phyloP scores from a whole-genome alignment of 441 rosid genomes.

The Melastoma candidum region DNA sequence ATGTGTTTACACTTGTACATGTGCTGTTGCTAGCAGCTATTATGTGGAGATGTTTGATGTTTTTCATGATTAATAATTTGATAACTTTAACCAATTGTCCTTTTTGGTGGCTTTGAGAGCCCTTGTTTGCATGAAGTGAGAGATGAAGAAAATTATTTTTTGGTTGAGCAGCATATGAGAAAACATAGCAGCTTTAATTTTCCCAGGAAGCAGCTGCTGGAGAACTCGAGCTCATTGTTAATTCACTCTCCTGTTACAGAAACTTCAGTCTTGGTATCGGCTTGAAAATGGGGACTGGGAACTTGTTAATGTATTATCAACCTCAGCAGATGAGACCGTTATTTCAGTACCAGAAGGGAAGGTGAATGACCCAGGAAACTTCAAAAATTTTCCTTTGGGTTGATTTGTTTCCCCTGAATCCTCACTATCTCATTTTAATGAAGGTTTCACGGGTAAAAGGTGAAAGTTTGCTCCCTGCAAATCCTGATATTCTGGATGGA shows the following conservation, averaged over 20 bases:
- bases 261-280: constrained; percentile 82
- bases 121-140: no score
- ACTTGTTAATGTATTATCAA: constrained; percentile 62
- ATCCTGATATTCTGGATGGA: constrained; percentile 98
- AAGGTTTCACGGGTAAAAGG: constrained; percentile 67
- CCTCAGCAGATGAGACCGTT: constrained; percentile 57
- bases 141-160: no score
- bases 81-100: no score
- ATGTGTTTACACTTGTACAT: no score
- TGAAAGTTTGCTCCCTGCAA: constrained; percentile 77
- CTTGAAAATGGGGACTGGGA: constrained; percentile 85
- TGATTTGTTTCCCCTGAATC: constrained; percentile 15
- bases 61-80: no score
- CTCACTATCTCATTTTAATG: constrained; percentile 7
- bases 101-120: no score
- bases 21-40: no score
- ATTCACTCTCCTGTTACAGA: constrained; percentile 36
- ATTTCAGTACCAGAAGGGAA: constrained; percentile 68
- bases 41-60: no score
- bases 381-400: constrained; percentile 9
- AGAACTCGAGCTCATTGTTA: no score
- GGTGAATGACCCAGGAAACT: constrained; percentile 37
- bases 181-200: no score
- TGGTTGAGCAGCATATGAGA: no score
- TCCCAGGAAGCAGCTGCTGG: no score